Percentiles rank a stretch among this genome's conserved stretches.
These are phyloP conservation scores for Corinectria fuckeliana DNA, from an alignment of 2,329 filamentous ascomycete species.

Conservation along the genomic window DNA sequence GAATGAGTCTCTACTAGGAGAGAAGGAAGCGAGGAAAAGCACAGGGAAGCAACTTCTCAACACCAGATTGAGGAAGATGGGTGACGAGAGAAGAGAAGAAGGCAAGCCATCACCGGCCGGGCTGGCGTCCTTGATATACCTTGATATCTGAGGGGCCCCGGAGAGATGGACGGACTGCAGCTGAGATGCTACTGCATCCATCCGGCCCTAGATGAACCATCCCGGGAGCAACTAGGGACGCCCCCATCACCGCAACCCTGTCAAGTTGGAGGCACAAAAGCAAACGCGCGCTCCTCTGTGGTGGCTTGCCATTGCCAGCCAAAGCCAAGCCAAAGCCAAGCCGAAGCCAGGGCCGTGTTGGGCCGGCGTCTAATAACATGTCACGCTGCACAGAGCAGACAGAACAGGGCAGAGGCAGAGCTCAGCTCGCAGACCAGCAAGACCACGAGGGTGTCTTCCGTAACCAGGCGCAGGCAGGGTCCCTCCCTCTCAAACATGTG, in stretches of 20 bases:
- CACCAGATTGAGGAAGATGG: conserved; percentile 29
- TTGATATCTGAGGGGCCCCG: neutral
- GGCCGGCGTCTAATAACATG: conserved; percentile 14
- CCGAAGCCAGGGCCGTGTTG: too few relatives aligned
- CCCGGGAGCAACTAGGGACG: neutral
- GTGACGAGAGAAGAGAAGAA: conserved; percentile 17
- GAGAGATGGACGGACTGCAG: neutral
- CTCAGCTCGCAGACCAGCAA: neutral
- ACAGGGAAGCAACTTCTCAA: conserved; percentile 23
- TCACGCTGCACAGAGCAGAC: neutral
- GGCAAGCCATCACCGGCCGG: conserved; percentile 9
- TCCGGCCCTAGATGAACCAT: neutral
- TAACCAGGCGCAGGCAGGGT: neutral
- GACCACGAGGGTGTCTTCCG: neutral
- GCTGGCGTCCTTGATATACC: conserved; percentile 29
- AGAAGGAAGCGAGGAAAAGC: conserved; percentile 10
- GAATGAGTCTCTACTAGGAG: conserved; percentile 20
- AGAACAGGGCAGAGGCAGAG: neutral
- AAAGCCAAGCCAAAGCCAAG: neutral
- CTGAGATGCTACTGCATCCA: neutral
- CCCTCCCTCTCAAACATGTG: conserved; percentile 15
- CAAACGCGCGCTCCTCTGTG: neutral
- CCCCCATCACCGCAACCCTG: neutral
- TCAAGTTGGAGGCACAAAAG: neutral
- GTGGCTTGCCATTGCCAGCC: too few relatives aligned